These are phyloP conservation scores for Phalaenopsis equestris DNA, from an alignment of 106 monocot genomes.

Conservation along the genomic window DNA sequence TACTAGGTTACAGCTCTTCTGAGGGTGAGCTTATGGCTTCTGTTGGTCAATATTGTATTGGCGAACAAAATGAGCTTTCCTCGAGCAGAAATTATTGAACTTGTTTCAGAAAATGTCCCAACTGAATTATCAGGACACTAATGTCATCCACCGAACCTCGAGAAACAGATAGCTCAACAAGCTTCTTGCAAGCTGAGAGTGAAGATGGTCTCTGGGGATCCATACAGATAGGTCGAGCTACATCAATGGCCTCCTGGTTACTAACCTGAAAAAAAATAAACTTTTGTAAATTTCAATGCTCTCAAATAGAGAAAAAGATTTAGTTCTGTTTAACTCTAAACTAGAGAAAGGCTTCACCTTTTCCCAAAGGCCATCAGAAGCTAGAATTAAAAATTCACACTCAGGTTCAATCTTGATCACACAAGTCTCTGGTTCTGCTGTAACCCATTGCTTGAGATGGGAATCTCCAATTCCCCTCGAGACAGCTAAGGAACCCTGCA, in stretches of 20 bases:
- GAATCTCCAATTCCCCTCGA: constrained; percentile 84
- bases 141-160: constrained; percentile 60
- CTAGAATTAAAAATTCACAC: constrained; percentile 83
- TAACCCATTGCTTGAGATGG: constrained; percentile 82
- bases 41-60: background rate
- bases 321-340: background rate
- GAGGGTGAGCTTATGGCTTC: background rate
- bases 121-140: constrained; percentile 56
- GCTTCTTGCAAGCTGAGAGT: constrained; percentile 53
- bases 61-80: background rate
- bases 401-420: constrained; percentile 42
- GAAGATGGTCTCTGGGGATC: constrained; percentile 15
- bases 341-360: constrained; percentile 18
- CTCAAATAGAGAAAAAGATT: background rate
- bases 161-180: constrained; percentile 37
- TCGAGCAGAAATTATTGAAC: background rate
- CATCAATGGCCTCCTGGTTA: constrained; percentile 68
- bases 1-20: background rate
- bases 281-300: background rate
- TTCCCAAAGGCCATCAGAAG: constrained; percentile 92
- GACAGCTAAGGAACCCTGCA: constrained; percentile 83
- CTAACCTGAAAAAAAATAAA: constrained; percentile 28
- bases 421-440: constrained; percentile 67
- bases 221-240: constrained; percentile 36
- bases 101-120: constrained; percentile 27